phyloP scores from a whole-genome alignment of 495 filamentous ascomycete genomes.

The Aspergillus baeticus region DNA sequence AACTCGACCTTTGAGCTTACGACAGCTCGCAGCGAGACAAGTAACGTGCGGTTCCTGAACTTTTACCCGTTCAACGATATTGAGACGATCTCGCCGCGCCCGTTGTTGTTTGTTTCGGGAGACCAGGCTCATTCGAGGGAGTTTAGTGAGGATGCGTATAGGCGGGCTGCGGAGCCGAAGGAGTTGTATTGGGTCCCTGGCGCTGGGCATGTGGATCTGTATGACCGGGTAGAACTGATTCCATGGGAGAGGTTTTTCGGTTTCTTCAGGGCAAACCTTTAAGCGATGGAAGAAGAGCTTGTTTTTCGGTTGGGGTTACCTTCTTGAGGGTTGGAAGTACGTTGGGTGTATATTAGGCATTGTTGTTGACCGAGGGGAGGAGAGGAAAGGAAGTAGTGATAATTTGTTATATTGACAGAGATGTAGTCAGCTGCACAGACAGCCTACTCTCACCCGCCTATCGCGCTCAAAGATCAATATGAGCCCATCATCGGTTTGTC shows the following conservation, averaged over 20 bases:
- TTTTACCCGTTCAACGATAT: constrained; percentile 29
- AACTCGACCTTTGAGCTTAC: constrained; percentile 18
- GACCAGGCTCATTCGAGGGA: constrained; percentile 27
- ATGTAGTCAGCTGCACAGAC: too few species aligned
- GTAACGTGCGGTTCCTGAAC: constrained; percentile 24
- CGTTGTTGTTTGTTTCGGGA: constrained; percentile 27
- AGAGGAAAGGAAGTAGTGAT: too few species aligned
- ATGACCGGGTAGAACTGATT: constrained; percentile 27
- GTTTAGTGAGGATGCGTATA: constrained; percentile 29
- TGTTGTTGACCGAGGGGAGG: too few species aligned
- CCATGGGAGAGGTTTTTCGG: constrained; percentile 23
- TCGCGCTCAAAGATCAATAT: too few species aligned
- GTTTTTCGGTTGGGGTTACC: too few species aligned
- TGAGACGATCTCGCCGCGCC: constrained; percentile 28
- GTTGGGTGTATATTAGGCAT: too few species aligned
- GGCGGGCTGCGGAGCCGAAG: constrained; percentile 26
- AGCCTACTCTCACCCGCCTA: too few species aligned
- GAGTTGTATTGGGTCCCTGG: constrained; percentile 25
- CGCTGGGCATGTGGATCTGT: constrained; percentile 27
- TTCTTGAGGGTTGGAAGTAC: too few species aligned
- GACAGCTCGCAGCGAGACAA: constrained; percentile 23
- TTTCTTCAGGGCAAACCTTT: constrained; percentile 23
- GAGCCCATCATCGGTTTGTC: too few species aligned
- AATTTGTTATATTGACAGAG: too few species aligned
- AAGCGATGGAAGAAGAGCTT: too few species aligned